phyloP scores from a whole-genome alignment of 306 rosid species.

The Medicago lupulina region DNA sequence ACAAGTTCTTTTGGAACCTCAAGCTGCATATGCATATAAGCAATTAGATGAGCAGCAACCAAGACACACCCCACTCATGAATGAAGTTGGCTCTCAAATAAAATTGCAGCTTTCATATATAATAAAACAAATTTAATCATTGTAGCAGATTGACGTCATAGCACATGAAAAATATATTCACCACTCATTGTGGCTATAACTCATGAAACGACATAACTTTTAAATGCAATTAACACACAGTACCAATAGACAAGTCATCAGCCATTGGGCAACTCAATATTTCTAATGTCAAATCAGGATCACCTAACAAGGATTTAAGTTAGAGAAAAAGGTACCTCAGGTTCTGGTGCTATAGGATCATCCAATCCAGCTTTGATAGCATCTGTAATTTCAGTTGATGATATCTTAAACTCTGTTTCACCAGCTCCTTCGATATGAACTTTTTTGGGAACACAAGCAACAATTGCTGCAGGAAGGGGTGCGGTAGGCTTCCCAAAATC shows the following conservation, averaged over 20 bases:
- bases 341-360: slow-evolving; percentile 88
- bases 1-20: slow-evolving; percentile 96
- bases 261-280: not conserved
- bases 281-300: slow-evolving; percentile 18
- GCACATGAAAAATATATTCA: slow-evolving; percentile 30
- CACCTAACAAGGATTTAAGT: slow-evolving; percentile 24
- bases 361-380: slow-evolving; percentile 87
- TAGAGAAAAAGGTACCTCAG: slow-evolving; percentile 72
- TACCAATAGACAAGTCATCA: slow-evolving; percentile 20
- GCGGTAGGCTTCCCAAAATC: slow-evolving; percentile 90
- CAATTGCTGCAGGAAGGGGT: slow-evolving; percentile 96
- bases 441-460: slow-evolving; percentile 93
- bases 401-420: slow-evolving; percentile 92
- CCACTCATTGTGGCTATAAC: slow-evolving; percentile 26
- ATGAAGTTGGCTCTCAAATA: slow-evolving; percentile 36
- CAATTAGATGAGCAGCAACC: slow-evolving; percentile 38
- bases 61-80: slow-evolving; percentile 26
- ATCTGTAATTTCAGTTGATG: slow-evolving; percentile 77
- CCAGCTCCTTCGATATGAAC: slow-evolving; percentile 84
- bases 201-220: slow-evolving; percentile 3
- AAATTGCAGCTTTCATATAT: slow-evolving; percentile 32
- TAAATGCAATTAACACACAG: slow-evolving; percentile 26
- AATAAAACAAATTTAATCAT: slow-evolving; percentile 30
- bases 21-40: slow-evolving; percentile 61
- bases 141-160: slow-evolving; percentile 31